Evolutionary conservation across 2,329 filamentous ascomycete species (phyloP), one percentile per base, ranked within the genome.

Genomic region (Colletotrichum cuscutae): DNA sequence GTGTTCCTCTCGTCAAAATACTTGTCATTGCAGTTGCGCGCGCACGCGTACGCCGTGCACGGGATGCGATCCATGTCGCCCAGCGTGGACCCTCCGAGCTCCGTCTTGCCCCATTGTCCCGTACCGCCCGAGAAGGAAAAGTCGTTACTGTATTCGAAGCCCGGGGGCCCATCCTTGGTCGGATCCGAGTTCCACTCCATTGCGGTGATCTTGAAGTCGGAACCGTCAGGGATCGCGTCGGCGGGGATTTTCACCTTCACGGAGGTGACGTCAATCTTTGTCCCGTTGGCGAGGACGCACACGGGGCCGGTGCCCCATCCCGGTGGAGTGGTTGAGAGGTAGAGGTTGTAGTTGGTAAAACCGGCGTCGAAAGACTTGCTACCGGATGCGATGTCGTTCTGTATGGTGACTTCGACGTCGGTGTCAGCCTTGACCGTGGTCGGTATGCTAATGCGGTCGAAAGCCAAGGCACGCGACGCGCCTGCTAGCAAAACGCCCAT

Each of bases 211-310:
- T 69, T 76, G 75, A 81, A 80, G 65, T 79, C 79, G 61, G 75
- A 69, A 54, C 59, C 79, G 42, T 75, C 74, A 9, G 80, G 80
- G 4, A 80, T 80, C 22, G 81, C 76, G 56, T 74, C 65, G 53
- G 79, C 76, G 4, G 81, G 80, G 70, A 82, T 79, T 24, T 75
- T 78, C 30, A 81, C 72, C 65, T 75, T 76, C 54, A 80, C 42
- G n/a, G 75, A 66, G 7, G 79, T 78, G 19, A 75, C 67, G 59
- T 79, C 76, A 52, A 76, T 73, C 13, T 78, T 70, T 56, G 77
- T 80, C 12, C 76, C 77, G 76, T 81, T 82, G 60, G 78, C 57
- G 37, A 82, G 79, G 71, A 79, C 80, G 77, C 80, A 82, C 9
- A 76, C 77, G 30, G 80, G 80, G 7, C 80, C 79, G 35, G 78